Evolutionary conservation across 2,329 filamentous ascomycete species (phyloP).

Genomic region (Fusarium tricinctum): DNA sequence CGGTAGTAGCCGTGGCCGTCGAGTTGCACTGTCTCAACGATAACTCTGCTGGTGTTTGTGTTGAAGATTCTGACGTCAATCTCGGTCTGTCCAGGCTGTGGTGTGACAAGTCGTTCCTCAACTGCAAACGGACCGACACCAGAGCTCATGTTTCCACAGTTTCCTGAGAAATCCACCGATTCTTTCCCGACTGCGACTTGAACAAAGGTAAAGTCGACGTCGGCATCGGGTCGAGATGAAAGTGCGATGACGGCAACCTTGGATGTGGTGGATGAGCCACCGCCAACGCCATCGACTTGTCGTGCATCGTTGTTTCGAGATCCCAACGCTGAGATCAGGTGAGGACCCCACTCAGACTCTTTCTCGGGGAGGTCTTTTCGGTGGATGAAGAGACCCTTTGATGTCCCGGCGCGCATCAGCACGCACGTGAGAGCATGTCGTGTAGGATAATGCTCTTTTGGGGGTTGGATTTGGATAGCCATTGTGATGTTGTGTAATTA

Average conservation of each 20-base stretch:
- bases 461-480: constrained; percentile 16
- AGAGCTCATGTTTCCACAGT: constrained; percentile 74
- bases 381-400: constrained; percentile 72
- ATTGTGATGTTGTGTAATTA: constrained; percentile 4
- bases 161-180: constrained; percentile 70
- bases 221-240: constrained; percentile 57
- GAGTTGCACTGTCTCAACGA: constrained; percentile 68
- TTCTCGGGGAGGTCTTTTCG: constrained; percentile 64
- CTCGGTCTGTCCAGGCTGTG: constrained; percentile 46
- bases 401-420: constrained; percentile 75
- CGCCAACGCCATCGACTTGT: constrained; percentile 74
- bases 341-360: constrained; percentile 61
- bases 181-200: constrained; percentile 70
- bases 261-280: constrained; percentile 71
- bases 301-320: constrained; percentile 64
- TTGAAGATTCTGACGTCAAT: constrained; percentile 66
- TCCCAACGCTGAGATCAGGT: constrained; percentile 69
- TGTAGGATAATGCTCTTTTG: constrained; percentile 2
- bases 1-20: constrained; percentile 61
- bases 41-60: constrained; percentile 71
- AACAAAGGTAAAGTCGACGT: constrained; percentile 75
- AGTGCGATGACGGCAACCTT: constrained; percentile 71
- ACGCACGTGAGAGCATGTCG: constrained; percentile 60
- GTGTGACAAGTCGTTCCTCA: constrained; percentile 61
- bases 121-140: constrained; percentile 72